Base-by-base conservation (phyloP, 495 filamentous ascomycete species). In the Recurvomyces mirabilis region DNA sequence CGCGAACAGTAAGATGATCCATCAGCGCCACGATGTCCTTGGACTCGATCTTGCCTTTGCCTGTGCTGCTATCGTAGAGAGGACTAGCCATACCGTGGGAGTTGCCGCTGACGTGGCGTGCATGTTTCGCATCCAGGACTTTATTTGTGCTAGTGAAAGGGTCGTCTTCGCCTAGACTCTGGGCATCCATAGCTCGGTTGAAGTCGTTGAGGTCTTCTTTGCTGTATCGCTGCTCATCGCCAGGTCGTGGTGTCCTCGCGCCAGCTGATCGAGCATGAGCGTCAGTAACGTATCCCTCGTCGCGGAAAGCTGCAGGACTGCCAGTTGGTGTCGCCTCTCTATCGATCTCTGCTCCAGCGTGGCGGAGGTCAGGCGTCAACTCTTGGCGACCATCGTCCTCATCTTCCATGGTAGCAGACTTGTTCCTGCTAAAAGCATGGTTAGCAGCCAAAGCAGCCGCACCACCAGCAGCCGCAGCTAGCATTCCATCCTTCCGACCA, bases 1-100 rank as follows among this genome's bases (percentile, higher is more conserved):
- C 91, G 11, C 91, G 80, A 49, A 95, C 93, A 58, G 91, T 96
- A 48, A 98, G 81, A 73, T 88, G 91, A 58, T 99, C 88, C 91
- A 99, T 96, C 20, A 99, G 68, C 30, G 91, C 87, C 51, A 96
- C 80, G 54, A 99, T 93, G 59, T 99, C 93, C 64, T 94, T 89
- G 5, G 86, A 94, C 61, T 99, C 80, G 45, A 99, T 99, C 29
- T 79, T 72, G 24, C 88, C 89, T 38, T 72, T 76, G 21, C 93
- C 91, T 5, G 85, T 94, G 17, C 89, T 74, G 48, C 84, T 79
- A 59, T 96, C 91, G 56, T 95, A 96, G 14, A 95, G 64, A 5
- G 87, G 88, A 9, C 85, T 89, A 25, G 73, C 77, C 77, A 87
- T 82, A 13, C 82, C 83, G 53, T 94, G 87, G 13, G 91, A 94